Conservation (phyloP, 345 rosid species). For the Carallia pectinifolia region DNA sequence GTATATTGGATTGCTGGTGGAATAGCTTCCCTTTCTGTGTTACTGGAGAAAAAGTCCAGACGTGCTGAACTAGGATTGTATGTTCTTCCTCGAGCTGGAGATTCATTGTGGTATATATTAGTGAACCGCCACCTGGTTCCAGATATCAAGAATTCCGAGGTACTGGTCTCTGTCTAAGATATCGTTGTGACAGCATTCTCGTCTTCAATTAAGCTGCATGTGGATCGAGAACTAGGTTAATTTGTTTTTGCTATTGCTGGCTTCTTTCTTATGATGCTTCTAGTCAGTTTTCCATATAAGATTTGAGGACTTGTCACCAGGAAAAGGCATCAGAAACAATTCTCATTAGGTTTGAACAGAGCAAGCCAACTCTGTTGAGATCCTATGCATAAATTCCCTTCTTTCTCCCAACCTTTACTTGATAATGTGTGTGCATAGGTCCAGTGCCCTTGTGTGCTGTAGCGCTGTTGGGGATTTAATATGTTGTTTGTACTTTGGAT, state of each 20-base stretch:
- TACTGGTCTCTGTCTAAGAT: constrained; percentile 23
- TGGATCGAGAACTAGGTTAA: too few species aligned
- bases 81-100: constrained; percentile 97
- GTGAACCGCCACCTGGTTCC: constrained; percentile 87
- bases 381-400: too few species aligned
- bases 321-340: neutral
- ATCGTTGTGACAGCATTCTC: neutral
- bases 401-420: too few species aligned
- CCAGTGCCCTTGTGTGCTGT: too few species aligned
- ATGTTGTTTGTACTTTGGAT: too few species aligned
- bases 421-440: too few species aligned
- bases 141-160: constrained; percentile 87
- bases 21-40: constrained; percentile 79
- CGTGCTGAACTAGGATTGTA: constrained; percentile 95
- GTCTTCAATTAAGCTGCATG: neutral
- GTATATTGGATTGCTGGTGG: constrained; percentile 94
- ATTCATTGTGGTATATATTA: constrained; percentile 91
- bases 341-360: too few species aligned
- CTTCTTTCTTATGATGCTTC: neutral
- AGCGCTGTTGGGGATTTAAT: too few species aligned
- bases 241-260: neutral
- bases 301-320: neutral
- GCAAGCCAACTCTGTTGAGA: too few species aligned
- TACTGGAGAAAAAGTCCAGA: constrained; percentile 88
- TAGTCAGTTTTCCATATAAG: neutral